Base-by-base conservation (phyloP, 2,329 filamentous ascomycete genomes). In the Grosmannia penicillata region DNA sequence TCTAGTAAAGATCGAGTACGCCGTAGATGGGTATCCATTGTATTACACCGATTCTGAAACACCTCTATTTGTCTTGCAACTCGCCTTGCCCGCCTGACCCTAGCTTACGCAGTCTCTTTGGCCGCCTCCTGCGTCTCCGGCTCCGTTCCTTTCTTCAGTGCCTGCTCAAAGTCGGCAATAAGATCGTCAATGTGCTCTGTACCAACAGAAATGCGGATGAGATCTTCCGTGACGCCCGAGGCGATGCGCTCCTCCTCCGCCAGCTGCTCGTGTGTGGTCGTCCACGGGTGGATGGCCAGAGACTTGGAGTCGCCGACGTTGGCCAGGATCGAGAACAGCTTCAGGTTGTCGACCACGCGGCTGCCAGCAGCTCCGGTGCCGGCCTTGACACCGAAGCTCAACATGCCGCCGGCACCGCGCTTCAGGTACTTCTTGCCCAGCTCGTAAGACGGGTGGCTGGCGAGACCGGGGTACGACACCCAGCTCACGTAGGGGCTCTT, bases 171-270 rank as follows among this genome's bases (percentile, higher is more conserved):
- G 61, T 96, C 89, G 50, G 78, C 81, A 53, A 94, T 91, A 52
- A 96, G 95, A 54, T 96, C 89, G 63, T 94, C 87, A 55, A 96
- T 93, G 58, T 95, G 86, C 64, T 96, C 89, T 1, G 82, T 93
- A 37, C 89, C 89, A 42, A 95, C 87, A 0, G 87, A 95, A 53
- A 96, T 91, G 45, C 89, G 82, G 59, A 96, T 94, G 28, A 87
- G 75, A 53, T 93, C 89, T 63, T 82, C 78, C 14, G 84, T 91
- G 10, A 91, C 84, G 50, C 89, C 89, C 18, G 83, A 89, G 54
- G 65, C 76, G 37, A 70, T 56, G 61, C 78, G 84, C 68, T 95
- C 89, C 55, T 86, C 71, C 23, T 89, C 81, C 19, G 68, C 76
- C 41, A 96, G 69, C 64, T 96, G 89, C 66, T 93, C 82, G 58